These are phyloP conservation scores for Decorospora gaudefroyi DNA, from an alignment of 2,329 filamentous ascomycete genomes.

Conservation along the genomic window DNA sequence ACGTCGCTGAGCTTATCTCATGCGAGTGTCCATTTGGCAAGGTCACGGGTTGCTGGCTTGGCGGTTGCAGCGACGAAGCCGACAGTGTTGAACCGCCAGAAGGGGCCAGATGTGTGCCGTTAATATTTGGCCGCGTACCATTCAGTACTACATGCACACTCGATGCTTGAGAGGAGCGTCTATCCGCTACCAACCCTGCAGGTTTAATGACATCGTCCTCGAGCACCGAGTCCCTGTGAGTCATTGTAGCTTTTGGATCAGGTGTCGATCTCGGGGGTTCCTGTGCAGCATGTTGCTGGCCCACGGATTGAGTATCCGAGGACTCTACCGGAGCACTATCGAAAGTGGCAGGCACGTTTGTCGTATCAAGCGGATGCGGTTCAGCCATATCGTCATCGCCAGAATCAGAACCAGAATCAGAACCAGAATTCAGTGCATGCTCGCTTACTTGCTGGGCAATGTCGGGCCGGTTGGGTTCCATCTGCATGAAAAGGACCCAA, in stretches of 20 bases:
- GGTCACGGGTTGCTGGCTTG: slow-evolving; percentile 23
- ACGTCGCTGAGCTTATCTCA: slow-evolving; percentile 32
- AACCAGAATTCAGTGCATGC: slow-evolving; percentile 55
- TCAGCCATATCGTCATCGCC: slow-evolving; percentile 47
- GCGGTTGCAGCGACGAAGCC: slow-evolving; percentile 14
- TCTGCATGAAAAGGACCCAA: slow-evolving; percentile 67
- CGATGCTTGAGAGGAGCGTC: slow-evolving; percentile 21
- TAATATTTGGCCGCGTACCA: slow-evolving; percentile 10
- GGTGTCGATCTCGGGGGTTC: slow-evolving; percentile 20
- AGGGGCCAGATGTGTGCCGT: slow-evolving; percentile 6
- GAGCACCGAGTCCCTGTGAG: slow-evolving; percentile 25
- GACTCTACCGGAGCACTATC: slow-evolving; percentile 9
- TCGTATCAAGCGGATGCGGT: slow-evolving; percentile 20
- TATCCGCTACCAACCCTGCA: slow-evolving; percentile 10
- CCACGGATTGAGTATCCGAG: slow-evolving; percentile 12
- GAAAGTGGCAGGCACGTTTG: slow-evolving; percentile 8
- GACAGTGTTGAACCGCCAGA: slow-evolving; percentile 16
- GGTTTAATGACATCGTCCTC: slow-evolving; percentile 19
- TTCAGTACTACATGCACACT: slow-evolving; percentile 6
- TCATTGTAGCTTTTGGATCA: slow-evolving; percentile 16
- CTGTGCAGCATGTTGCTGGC: slow-evolving; percentile 25
- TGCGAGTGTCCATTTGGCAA: slow-evolving; percentile 28
- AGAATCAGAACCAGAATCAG: slow-evolving; percentile 53
- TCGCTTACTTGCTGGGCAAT: slow-evolving; percentile 63
- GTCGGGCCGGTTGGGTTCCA: slow-evolving; percentile 68